phyloP scores from a whole-genome alignment of 2,329 filamentous ascomycete species.

The Paecilomyces formosus region DNA sequence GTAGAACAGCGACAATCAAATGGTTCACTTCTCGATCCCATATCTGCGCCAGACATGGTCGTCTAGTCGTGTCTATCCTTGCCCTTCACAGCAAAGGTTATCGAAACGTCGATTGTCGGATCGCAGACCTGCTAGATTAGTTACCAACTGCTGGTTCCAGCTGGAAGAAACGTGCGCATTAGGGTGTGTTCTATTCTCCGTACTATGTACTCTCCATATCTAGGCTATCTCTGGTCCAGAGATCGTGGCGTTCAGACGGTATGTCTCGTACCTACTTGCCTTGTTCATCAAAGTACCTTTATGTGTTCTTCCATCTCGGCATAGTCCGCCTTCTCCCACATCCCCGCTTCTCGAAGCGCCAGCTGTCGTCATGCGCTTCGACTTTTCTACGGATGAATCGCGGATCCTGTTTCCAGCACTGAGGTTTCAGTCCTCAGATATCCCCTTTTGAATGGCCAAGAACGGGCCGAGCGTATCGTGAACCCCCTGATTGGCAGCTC shows the following conservation, averaged over 20 bases:
- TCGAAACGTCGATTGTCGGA: neutral
- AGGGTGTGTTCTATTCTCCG: neutral
- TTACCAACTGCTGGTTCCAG: neutral
- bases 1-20: neutral
- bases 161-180: neutral
- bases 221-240: no score
- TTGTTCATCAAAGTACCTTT: neutral
- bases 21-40: neutral
- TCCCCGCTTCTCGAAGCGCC: neutral
- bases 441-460: neutral
- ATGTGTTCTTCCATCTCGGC: neutral
- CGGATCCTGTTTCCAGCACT: neutral
- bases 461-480: neutral
- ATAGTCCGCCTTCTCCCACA: neutral
- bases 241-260: neutral
- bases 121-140: neutral
- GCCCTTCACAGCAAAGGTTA: neutral
- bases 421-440: neutral
- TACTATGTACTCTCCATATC: neutral
- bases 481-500: neutral
- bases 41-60: neutral
- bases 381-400: neutral
- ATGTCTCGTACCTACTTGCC: neutral
- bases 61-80: neutral
- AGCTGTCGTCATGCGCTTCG: neutral